Conservation (phyloP, 805 yeast genomes). For the Candida stauntonica region DNA sequence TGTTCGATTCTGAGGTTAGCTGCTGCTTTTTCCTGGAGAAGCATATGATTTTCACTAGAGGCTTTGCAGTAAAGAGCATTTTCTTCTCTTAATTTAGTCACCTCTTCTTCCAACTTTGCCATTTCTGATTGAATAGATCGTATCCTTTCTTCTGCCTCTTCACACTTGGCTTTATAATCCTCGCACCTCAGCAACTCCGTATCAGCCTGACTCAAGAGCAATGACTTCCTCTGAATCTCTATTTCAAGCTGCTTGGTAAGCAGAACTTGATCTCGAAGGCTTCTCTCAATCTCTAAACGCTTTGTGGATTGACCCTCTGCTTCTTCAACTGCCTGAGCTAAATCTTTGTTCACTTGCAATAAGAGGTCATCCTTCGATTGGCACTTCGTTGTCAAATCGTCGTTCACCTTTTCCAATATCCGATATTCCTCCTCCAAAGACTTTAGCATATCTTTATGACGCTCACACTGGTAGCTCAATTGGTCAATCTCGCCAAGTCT, state of each 20-base stretch:
- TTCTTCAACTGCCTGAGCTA: neutral
- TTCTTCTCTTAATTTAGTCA: too few relatives aligned
- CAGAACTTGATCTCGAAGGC: neutral
- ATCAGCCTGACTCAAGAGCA: neutral
- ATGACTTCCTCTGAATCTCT: neutral
- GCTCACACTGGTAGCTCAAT: neutral
- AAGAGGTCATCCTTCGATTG: constrained; percentile 1
- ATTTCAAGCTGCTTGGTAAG: neutral
- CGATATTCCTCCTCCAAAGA: constrained; percentile 12
- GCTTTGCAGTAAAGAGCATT: too few relatives aligned
- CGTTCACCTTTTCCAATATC: neutral
- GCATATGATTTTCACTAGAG: neutral
- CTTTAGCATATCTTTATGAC: constrained; percentile 7
- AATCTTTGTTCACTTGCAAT: too few relatives aligned
- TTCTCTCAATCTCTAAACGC: neutral
- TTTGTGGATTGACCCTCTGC: constrained; percentile 3
- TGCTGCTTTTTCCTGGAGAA: neutral
- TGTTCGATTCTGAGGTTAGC: neutral
- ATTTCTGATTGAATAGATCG: too few relatives aligned
- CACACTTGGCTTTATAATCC: too few relatives aligned
- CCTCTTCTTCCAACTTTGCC: too few relatives aligned
- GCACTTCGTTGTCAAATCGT: constrained; percentile 4
- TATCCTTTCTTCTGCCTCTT: neutral
- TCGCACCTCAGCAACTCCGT: neutral
- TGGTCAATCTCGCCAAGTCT: neutral